Evolutionary conservation across 192 early-diverging fungal genomes (phyloP).

Genomic region (Backusella sp.): DNA sequence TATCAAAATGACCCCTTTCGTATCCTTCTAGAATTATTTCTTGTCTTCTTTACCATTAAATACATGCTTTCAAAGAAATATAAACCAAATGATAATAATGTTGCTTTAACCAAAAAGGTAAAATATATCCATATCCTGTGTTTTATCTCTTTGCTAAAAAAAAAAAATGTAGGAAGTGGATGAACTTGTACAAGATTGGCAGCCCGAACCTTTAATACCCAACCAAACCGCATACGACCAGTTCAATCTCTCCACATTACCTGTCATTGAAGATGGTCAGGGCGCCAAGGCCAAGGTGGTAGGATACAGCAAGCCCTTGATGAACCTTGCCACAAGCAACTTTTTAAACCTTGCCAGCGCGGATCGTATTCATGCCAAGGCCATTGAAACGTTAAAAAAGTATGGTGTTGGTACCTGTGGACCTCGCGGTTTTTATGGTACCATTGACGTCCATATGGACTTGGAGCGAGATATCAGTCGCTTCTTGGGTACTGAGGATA

Average conservation of each 20-base stretch:
- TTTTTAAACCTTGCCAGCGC: constrained; percentile 80
- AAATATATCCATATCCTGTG: background rate
- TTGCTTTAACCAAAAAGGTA: constrained; percentile 81
- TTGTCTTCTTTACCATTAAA: constrained; percentile 87
- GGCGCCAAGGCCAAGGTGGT: constrained; percentile 63
- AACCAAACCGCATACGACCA: constrained; percentile 65
- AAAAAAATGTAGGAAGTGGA: constrained; percentile 79
- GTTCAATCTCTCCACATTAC: constrained; percentile 75
- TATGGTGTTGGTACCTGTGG: constrained; percentile 99
- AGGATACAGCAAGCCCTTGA: constrained; percentile 57
- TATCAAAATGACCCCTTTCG: constrained; percentile 95
- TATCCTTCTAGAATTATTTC: constrained; percentile 79
- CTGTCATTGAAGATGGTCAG: constrained; percentile 67
- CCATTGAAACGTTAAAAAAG: constrained; percentile 82
- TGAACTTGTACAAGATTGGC: constrained; percentile 94
- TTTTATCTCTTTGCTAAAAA: background rate
- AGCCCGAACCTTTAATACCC: constrained; percentile 88
- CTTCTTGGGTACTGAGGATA: constrained; percentile 80
- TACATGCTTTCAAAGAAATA: constrained; percentile 85
- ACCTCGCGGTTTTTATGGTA: constrained; percentile 95
- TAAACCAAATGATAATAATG: constrained; percentile 71
- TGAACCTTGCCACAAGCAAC: constrained; percentile 90
- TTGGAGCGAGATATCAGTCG: constrained; percentile 83
- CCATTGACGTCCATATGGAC: constrained; percentile 92
- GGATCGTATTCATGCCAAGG: constrained; percentile 77